phyloP scores from a whole-genome alignment of 2,329 filamentous ascomycete species.

The Penicillium sp. region DNA sequence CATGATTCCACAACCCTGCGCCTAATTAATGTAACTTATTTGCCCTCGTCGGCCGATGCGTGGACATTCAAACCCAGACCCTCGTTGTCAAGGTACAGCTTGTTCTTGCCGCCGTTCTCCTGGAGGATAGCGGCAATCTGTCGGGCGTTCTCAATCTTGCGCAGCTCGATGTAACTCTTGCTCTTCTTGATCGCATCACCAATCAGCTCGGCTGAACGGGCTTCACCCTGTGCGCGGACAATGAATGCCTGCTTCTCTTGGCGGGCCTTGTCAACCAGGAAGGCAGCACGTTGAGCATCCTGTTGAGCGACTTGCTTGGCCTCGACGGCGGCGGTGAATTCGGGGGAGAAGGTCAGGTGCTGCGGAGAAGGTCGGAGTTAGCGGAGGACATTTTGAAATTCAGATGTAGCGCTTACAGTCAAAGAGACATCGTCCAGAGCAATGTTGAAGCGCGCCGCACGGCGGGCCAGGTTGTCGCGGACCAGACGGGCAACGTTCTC shows the following conservation, averaged over 20 bases:
- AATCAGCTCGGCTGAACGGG: slow-evolving; percentile 93
- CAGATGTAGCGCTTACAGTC: slow-evolving; percentile 57
- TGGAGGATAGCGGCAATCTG: slow-evolving; percentile 83
- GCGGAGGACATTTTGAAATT: not conserved
- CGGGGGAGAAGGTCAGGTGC: slow-evolving; percentile 65
- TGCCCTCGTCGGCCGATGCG: slow-evolving; percentile 27
- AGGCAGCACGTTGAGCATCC: slow-evolving; percentile 93
- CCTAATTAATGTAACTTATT: slow-evolving; percentile 30
- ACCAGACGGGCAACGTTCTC: slow-evolving; percentile 91
- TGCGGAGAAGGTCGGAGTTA: slow-evolving; percentile 26
- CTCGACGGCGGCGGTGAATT: slow-evolving; percentile 64
- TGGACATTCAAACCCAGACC: slow-evolving; percentile 85
- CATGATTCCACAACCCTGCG: slow-evolving; percentile 25
- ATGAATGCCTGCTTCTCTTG: slow-evolving; percentile 99
- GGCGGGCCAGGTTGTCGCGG: slow-evolving; percentile 82
- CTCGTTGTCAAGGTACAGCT: slow-evolving; percentile 85
- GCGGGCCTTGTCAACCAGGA: slow-evolving; percentile 96
- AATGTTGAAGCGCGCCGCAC: slow-evolving; percentile 95
- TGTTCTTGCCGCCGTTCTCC: slow-evolving; percentile 81
- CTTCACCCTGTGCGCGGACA: slow-evolving; percentile 97
- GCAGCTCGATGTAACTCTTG: slow-evolving; percentile 91
- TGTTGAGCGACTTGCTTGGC: slow-evolving; percentile 71
- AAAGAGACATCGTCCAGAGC: slow-evolving; percentile 94
- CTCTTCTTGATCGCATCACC: slow-evolving; percentile 99
- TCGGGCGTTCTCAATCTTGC: slow-evolving; percentile 95